Evolutionary conservation across 2,329 filamentous ascomycete genomes (phyloP).

Genomic region (Sporothrix pallida): DNA sequence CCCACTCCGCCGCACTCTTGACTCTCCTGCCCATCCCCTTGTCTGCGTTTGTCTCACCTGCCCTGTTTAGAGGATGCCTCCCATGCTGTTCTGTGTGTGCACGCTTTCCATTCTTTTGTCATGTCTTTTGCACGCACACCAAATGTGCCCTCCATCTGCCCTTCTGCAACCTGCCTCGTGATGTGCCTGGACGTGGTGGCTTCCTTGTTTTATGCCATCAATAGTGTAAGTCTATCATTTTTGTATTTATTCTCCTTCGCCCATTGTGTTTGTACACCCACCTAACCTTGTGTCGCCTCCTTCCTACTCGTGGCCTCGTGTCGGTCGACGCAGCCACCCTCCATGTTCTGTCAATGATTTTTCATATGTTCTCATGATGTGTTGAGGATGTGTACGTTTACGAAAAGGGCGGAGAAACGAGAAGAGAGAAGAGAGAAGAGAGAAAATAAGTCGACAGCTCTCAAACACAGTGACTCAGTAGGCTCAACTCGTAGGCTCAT

Average conservation of each 20-base stretch:
- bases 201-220: background rate
- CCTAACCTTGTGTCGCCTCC: background rate
- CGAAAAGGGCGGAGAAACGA: too few relatives aligned
- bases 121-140: background rate
- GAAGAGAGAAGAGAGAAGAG: background rate
- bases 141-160: background rate
- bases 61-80: background rate
- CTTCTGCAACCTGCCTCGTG: background rate
- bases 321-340: background rate
- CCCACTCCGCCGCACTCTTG: background rate
- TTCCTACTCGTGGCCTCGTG: conserved; percentile 21
- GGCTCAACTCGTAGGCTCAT: background rate
- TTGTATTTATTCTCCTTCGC: background rate
- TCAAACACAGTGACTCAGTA: background rate
- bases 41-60: background rate
- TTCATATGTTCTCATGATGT: conserved; percentile 9
- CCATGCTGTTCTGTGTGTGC: background rate
- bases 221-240: background rate
- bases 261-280: too few relatives aligned
- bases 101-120: background rate
- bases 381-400: too few relatives aligned
- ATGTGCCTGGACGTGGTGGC: background rate
- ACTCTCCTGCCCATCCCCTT: background rate
- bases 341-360: background rate
- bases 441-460: background rate